Evolutionary conservation across 1,284 basidiomycete genomes (phyloP), one percentile per base, ranked within the genome.

Genomic region (Rhodotorula mucilaginosa): DNA sequence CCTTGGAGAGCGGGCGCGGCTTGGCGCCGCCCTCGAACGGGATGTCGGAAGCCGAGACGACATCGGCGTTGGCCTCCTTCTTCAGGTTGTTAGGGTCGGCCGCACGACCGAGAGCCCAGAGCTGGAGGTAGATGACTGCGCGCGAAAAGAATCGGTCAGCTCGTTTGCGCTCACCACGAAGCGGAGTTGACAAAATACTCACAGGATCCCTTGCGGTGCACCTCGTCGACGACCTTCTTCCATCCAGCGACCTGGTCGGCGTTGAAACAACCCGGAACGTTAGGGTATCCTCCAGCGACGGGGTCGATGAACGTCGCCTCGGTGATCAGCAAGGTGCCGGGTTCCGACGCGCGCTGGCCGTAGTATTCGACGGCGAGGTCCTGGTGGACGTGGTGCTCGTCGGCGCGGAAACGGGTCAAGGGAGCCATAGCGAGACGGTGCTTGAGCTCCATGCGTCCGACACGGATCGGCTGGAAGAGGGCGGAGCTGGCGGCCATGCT

Each of bases 341-440:
- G 82, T 0, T 75, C 75, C 48, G 78, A 79, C 2, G 81, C 83
- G 16, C 86, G 81, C 74, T 87, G 86, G 0, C 77, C 69, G 78
- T 87, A 87, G 77, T 87, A 86, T 46, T 67, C 61, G 46, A 52
- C 61, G 5, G 65, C 63, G n/a, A 69, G 49, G 19, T 67, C 71
- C n/a, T 68, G 31, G 19, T 67, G 73, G 13, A 68, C 71, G 58
- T 67, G 77, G 19, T 74, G 46, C 10, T 64, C 64, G n/a, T 66
- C 56, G 23, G 82, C 82, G 46, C 83, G 80, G 74, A 74, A 76
- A 61, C 83, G 78, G 12, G 86, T 86, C 66, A 86, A 76, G 4
- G 86, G 86, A 2, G 85, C 84, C 61, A 86, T 78, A 10, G 84
- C 84, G 54, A 86, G 78, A 18, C 86, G 82, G 72, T 86, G 84